Percentiles rank a stretch among this genome's conserved stretches.
Conservation (phyloP, 139 green algal species). For the Chlamydomonas sp. region DNA sequence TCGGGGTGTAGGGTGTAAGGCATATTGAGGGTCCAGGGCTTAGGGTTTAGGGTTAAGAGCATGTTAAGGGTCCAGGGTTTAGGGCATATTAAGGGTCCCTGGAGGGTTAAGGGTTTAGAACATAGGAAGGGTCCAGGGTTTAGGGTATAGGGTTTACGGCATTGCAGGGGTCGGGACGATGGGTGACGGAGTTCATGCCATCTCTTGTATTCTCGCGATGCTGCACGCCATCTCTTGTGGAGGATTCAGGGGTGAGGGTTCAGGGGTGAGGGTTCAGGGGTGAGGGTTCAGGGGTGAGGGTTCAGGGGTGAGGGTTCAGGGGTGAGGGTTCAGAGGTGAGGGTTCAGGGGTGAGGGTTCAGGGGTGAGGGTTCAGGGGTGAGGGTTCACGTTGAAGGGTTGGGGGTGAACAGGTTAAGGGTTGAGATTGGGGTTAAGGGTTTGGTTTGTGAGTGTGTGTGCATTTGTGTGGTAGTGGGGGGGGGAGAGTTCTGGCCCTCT, state of each 20-base stretch:
- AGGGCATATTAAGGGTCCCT: neutral
- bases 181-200: neutral
- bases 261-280: no score
- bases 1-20: neutral
- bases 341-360: no score
- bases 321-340: no score
- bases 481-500: slow-evolving; percentile 1
- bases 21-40: slow-evolving; percentile 19
- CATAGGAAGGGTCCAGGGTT: no score
- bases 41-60: slow-evolving; percentile 4
- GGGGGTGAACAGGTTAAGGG: neutral
- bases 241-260: no score
- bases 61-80: neutral
- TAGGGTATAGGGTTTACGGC: no score
- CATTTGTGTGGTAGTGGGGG: no score
- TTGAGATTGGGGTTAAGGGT: no score
- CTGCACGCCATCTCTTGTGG: neutral
- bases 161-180: neutral
- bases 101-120: neutral
- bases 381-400: slow-evolving; percentile 1
- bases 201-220: neutral
- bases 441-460: no score
- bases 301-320: no score
- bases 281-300: no score
- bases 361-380: no score